Conservation (phyloP, 2,329 filamentous ascomycete species). For the Monilinia fructicola region DNA sequence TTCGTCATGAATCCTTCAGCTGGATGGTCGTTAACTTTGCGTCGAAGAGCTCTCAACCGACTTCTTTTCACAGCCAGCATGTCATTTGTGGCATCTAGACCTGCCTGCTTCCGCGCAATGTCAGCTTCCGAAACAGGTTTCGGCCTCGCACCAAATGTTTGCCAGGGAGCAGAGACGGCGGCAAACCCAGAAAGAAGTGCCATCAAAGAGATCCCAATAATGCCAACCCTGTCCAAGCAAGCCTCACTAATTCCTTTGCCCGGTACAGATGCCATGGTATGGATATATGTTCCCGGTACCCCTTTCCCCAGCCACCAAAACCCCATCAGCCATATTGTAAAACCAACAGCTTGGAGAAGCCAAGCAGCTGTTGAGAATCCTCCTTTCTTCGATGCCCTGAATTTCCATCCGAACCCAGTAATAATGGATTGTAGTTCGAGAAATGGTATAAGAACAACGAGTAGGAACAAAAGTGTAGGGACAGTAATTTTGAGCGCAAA, state of each 20-base stretch:
- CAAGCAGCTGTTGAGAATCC: constrained; percentile 60
- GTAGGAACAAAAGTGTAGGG: constrained; percentile 66
- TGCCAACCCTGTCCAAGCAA: constrained; percentile 69
- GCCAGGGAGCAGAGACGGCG: constrained; percentile 84
- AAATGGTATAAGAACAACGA: constrained; percentile 74
- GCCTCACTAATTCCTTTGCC: constrained; percentile 44
- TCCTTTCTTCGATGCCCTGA: constrained; percentile 58
- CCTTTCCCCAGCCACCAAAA: constrained; percentile 76
- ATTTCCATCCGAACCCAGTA: constrained; percentile 58
- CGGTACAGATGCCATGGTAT: constrained; percentile 46
- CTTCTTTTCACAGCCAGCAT: constrained; percentile 76
- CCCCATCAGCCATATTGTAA: constrained; percentile 65
- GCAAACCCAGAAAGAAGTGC: constrained; percentile 85
- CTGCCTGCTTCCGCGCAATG: constrained; percentile 73
- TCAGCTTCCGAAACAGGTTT: constrained; percentile 70
- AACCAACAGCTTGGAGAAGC: constrained; percentile 61
- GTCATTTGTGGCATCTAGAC: constrained; percentile 74
- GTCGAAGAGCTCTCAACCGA: constrained; percentile 67
- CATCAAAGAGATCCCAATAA: constrained; percentile 85
- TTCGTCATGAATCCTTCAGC: constrained; percentile 66
- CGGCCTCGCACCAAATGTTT: constrained; percentile 68
- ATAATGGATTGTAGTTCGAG: constrained; percentile 66
- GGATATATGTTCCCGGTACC: constrained; percentile 55
- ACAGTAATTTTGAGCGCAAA: constrained; percentile 69
- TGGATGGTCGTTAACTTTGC: constrained; percentile 54